These are phyloP conservation scores for Podochytrium sp. DNA, from an alignment of 192 early-diverging fungal species.

Conservation along the genomic window DNA sequence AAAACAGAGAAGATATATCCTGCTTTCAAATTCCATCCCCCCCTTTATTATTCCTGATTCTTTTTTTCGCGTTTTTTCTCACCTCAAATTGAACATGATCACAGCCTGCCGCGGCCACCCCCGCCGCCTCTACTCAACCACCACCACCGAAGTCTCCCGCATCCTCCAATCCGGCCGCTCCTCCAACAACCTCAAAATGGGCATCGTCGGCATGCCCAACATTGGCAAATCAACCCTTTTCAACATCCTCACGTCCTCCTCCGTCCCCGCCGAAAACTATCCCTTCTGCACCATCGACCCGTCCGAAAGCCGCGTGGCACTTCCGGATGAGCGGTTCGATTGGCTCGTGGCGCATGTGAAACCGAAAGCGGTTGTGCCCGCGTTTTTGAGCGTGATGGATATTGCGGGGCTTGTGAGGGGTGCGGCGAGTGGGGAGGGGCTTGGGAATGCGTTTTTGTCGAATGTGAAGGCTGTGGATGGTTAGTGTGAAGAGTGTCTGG, in stretches of 20 bases:
- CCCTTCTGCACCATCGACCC: constrained; percentile 98
- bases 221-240: constrained; percentile 74
- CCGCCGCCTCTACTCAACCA: not conserved
- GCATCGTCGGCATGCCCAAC: constrained; percentile 95
- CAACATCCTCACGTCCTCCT: constrained; percentile 52
- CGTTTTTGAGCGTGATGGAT: constrained; percentile 90
- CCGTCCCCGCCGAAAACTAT: constrained; percentile 75
- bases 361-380: constrained; percentile 63
- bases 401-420: constrained; percentile 95
- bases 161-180: constrained; percentile 39
- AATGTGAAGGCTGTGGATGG: constrained; percentile 71
- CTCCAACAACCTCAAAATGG: constrained; percentile 63
- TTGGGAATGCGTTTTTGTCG: constrained; percentile 93
- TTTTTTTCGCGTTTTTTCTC: too few species aligned
- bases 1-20: too few species aligned
- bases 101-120: too few species aligned
- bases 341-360: constrained; percentile 68
- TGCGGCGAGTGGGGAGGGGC: constrained; percentile 49
- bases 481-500: too few species aligned
- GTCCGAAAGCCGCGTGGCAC: constrained; percentile 83
- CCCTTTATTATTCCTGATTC: too few species aligned
- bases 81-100: too few species aligned
- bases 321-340: constrained; percentile 89
- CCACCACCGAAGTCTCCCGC: not conserved
- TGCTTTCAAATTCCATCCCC: too few species aligned